These are phyloP conservation scores for Cynara cardunculus DNA, from an alignment of 129 eudicot species.

Conservation along the genomic window DNA sequence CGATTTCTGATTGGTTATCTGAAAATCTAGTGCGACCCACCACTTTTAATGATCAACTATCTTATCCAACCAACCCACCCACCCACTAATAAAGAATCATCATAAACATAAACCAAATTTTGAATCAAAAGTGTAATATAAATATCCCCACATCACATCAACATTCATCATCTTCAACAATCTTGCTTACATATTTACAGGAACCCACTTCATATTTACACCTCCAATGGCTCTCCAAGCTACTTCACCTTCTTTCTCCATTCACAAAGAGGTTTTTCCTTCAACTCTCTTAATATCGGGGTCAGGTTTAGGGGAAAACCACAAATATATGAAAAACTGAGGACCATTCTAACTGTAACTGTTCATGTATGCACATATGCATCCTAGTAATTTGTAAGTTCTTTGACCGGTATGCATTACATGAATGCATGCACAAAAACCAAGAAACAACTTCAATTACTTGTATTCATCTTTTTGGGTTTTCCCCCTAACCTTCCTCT, in stretches of 20 bases:
- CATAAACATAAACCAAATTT: neutral
- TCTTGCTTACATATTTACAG: slow-evolving; percentile 24
- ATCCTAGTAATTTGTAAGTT: too few species aligned
- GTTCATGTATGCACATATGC: too few species aligned
- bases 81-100: neutral
- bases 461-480: too few species aligned
- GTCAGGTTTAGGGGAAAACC: too few species aligned
- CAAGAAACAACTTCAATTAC: too few species aligned
- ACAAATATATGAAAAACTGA: too few species aligned
- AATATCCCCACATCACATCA: slow-evolving; percentile 15
- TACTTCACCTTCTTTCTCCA: slow-evolving; percentile 41
- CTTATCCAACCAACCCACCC: slow-evolving; percentile 69
- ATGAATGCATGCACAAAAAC: too few species aligned
- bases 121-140: slow-evolving; percentile 3
- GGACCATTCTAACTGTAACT: too few species aligned
- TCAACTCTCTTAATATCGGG: neutral
- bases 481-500: too few species aligned
- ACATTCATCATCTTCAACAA: slow-evolving; percentile 20
- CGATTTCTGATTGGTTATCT: slow-evolving; percentile 47
- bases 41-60: slow-evolving; percentile 27
- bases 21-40: slow-evolving; percentile 27
- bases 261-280: slow-evolving; percentile 43
- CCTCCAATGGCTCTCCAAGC: slow-evolving; percentile 75
- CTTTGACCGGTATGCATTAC: too few species aligned
- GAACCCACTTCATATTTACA: neutral